Base-by-base conservation (phyloP, 176 grass and related monocot genomes). In the Phyllostachys edulis region DNA sequence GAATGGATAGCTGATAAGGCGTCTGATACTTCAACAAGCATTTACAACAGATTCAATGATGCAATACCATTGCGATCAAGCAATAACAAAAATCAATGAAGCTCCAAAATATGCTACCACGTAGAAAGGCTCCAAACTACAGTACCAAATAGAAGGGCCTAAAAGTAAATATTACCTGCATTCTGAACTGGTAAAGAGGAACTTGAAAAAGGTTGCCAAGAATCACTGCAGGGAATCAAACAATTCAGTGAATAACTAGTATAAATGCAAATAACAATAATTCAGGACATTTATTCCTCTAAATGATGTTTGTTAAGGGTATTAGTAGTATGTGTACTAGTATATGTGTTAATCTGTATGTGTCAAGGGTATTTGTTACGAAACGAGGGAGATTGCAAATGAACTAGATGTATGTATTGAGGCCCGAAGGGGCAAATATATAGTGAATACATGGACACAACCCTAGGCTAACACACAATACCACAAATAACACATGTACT, bases 161-260 rank as follows among this genome's bases (percentile, higher is more conserved):
- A 46, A 18, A 63, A 41, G 2, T 67, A 76, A 16, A 44, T 27
- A 63, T 83, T 94, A 94, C 92, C 92, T 90, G 87, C 56, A 85
- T 88, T 87, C 70, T 94, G 77, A 40, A 29, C 80, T 51, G 76
- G 86, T 47, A 83, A 6, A 7, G n/a, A 69, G 26, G 87, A 83
- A 81, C 55, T 76, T 80, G 90, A 90, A 80, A 93, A 93, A 6
- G 90, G 87, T 80, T 92, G 81, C 92, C 92, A 94, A 42, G 90
- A 80, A 71, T 92, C 90, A 85, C 90, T 94, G 92, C 73, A 80
- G 62, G 37, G 26, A 51, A 76, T 64, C 23, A 64, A 76, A 71
- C 60, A 55, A 67, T 82, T 76, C 70, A 44, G 85, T 54, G 18
- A 90, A 77, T 51, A 62, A 37, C 62, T 61, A 80, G 63, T 62